A percentile compares a stretch with the other conserved stretches of the same genome.
Conservation (phyloP, 495 filamentous ascomycete genomes). For the Penicillium fimorum region DNA sequence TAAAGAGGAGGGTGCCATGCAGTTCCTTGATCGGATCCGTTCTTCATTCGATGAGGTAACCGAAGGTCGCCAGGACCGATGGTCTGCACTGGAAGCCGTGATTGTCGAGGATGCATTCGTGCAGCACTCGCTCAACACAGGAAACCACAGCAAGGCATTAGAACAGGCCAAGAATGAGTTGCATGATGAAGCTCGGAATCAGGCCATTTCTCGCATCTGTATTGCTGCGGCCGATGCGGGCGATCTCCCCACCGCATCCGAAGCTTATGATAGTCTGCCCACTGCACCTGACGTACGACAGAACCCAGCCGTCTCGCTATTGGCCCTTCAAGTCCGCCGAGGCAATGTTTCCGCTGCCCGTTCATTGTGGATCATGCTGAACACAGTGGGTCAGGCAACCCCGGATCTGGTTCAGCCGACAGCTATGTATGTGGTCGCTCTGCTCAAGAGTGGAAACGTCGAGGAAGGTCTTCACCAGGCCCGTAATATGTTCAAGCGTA, state of each 20-base stretch:
- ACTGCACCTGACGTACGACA: conserved; percentile 50
- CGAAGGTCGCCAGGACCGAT: conserved; percentile 48
- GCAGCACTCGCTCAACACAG: conserved; percentile 61
- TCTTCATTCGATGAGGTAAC: conserved; percentile 57
- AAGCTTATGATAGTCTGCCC: conserved; percentile 61
- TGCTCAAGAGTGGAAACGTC: conserved; percentile 76
- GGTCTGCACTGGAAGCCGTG: conserved; percentile 61
- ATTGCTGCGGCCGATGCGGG: conserved; percentile 77
- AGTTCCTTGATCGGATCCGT: conserved; percentile 78
- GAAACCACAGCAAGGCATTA: conserved; percentile 65
- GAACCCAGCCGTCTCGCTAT: conserved; percentile 72
- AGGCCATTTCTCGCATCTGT: conserved; percentile 58
- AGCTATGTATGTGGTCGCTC: conserved; percentile 78
- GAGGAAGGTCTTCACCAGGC: conserved; percentile 72
- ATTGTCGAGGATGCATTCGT: conserved; percentile 74
- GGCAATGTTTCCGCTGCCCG: conserved; percentile 74
- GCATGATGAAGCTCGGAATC: conserved; percentile 44
- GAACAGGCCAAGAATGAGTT: conserved; percentile 57
- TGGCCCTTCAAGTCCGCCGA: conserved; percentile 79
- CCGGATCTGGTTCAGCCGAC: conserved; percentile 78
- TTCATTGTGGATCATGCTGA: conserved; percentile 72
- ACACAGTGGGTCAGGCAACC: conserved; percentile 55
- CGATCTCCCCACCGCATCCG: conserved; percentile 63
- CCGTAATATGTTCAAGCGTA: conserved; percentile 77
- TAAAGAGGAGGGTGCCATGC: conserved; percentile 70